Base-by-base conservation (phyloP, 1,139 yeast genomes). In the Magnusiomyces suaveolens region DNA sequence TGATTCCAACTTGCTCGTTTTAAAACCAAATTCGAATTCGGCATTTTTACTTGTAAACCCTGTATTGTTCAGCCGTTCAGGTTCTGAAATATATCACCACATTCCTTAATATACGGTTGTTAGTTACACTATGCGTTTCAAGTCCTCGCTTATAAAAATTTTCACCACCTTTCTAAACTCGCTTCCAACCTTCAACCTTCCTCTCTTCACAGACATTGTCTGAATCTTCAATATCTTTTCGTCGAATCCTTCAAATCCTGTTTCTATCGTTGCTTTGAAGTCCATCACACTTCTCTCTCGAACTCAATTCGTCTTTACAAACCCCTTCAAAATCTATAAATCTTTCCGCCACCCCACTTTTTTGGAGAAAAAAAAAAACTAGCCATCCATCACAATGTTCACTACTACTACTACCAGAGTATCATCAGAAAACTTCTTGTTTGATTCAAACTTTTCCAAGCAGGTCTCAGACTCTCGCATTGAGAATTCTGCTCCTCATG, bases 401-500 rank as follows among this genome's bases (percentile, higher is more conserved):
- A 14, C 48, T 3, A n/a, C 46, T 25, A 14, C 29, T 29, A 12
- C 50, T 18, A 16, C 29, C 25, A 16, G 18, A 10, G 16, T 21
- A 32, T 23, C 32, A 51, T 50, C 48, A 49, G 50, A 50, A 50
- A 52, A 56, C 43, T 53, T 55, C 18, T 51, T 56, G 44, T 56
- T 53, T 47, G 54, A 51, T 26, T 51, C 56, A 43, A 52, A 48
- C 52, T 56, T 53, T 36, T 53, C 55, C 29, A 56, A 55, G 18
- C 54, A 54, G 36, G 50, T 32, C 14, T 23, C 49, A 18, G 25
- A 44, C 12, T 26, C 50, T 8, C 25, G 2, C 33, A 16, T 18
- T 43, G 38, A 44, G 29, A 41, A 20, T 25, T 3, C 41, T 43
- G 18, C 8, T 10, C 18, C 18, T 36, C 16, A 3, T 3, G 16